phyloP scores from a whole-genome alignment of 169 alveolate genomes.

The Cystoisospora suis region DNA sequence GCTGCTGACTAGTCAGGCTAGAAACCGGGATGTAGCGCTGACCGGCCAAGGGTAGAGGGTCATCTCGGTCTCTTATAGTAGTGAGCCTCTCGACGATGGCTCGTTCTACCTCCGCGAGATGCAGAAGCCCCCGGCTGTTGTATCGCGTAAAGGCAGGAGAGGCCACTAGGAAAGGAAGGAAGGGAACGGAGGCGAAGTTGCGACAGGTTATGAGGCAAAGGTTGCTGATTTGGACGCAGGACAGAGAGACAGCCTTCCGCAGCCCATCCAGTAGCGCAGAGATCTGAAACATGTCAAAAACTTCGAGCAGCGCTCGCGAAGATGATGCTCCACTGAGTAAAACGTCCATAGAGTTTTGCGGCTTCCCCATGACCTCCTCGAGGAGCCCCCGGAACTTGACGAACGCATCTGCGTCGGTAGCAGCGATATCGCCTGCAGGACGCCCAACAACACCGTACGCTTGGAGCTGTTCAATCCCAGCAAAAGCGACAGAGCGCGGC shows the following conservation, averaged over 20 bases:
- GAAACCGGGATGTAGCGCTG: constrained; percentile 6
- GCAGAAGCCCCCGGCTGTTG: constrained; percentile 27
- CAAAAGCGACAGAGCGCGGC: no score
- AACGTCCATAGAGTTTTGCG: constrained; percentile 14
- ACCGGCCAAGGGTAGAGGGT: background rate
- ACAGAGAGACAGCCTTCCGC: constrained; percentile 23
- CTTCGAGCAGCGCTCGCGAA: constrained; percentile 3
- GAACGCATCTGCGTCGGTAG: constrained; percentile 3
- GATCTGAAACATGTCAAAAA: constrained; percentile 31
- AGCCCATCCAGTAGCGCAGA: constrained; percentile 25
- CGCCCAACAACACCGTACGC: no score
- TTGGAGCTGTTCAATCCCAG: no score
- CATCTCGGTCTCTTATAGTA: background rate
- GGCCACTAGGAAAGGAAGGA: constrained; percentile 1
- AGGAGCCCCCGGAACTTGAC: constrained; percentile 24
- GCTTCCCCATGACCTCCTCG: constrained; percentile 34
- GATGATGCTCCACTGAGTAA: constrained; percentile 26
- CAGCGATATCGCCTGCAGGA: constrained; percentile 34
- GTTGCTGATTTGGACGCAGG: constrained; percentile 13
- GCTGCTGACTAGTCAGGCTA: constrained; percentile 7
- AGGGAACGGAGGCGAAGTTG: constrained; percentile 28
- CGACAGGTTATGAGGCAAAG: constrained; percentile 26
- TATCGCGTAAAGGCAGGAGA: constrained; percentile 12
- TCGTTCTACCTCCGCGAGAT: constrained; percentile 9
- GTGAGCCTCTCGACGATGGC: background rate